These are phyloP conservation scores for Boechera divaricarpa DNA, from an alignment of 345 rosid species.

Conservation along the genomic window DNA sequence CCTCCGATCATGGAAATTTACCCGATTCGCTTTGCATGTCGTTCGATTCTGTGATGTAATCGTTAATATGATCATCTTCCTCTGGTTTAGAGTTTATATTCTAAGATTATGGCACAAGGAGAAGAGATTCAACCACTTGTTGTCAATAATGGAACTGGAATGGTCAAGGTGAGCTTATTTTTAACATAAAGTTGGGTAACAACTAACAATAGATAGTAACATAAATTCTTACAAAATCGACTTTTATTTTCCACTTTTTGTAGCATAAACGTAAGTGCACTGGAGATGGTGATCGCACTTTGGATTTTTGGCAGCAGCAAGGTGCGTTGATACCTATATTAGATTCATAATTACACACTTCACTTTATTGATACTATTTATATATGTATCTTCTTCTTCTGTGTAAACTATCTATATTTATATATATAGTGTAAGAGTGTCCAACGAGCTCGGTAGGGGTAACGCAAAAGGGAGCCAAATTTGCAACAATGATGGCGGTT, in stretches of 20 bases:
- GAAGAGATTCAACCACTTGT: too few relatives aligned
- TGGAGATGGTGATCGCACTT: constrained; percentile 88
- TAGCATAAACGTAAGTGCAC: constrained; percentile 75
- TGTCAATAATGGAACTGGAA: too few relatives aligned
- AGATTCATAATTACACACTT: neutral
- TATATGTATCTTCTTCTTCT: neutral
- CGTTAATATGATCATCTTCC: too few relatives aligned
- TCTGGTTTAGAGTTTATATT: too few relatives aligned
- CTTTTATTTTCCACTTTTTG: neutral
- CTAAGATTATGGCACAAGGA: too few relatives aligned
- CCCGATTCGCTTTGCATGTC: too few relatives aligned
- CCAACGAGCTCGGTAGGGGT: constrained; percentile 84
- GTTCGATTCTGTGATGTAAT: too few relatives aligned
- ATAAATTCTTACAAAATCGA: neutral
- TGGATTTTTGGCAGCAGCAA: constrained; percentile 79
- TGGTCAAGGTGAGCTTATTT: too few relatives aligned
- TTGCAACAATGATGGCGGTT: constrained; percentile 52
- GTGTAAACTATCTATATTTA: neutral
- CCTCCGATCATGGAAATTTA: too few relatives aligned
- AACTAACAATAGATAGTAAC: too few relatives aligned
- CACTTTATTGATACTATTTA: neutral
- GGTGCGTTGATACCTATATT: constrained; percentile 44
- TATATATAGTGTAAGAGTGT: constrained; percentile 67
- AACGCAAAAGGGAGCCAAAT: constrained; percentile 59
- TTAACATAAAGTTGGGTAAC: too few relatives aligned